Conservation (phyloP, 2,329 filamentous ascomycete genomes). For the Saccharata proteae region DNA sequence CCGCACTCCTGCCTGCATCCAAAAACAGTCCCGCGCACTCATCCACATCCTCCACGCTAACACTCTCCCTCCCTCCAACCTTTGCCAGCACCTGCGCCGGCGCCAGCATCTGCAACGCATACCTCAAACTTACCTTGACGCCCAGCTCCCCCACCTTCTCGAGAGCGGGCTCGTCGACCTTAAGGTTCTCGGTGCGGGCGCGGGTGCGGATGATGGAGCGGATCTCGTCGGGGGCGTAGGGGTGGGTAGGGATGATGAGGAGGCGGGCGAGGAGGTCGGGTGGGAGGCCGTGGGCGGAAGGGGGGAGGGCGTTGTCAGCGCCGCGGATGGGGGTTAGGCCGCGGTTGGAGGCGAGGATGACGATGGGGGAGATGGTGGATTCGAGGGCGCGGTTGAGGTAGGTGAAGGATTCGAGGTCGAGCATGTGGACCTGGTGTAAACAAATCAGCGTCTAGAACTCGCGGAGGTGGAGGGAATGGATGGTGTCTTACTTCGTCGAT, state of each 20-base stretch:
- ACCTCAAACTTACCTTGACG: slow-evolving; percentile 78
- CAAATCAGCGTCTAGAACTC: too few species aligned
- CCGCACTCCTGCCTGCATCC: slow-evolving; percentile 37
- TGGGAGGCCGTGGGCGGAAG: slow-evolving; percentile 82
- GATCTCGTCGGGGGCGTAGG: slow-evolving; percentile 81
- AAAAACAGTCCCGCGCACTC: slow-evolving; percentile 36
- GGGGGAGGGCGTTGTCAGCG: slow-evolving; percentile 48
- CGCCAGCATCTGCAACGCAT: slow-evolving; percentile 83
- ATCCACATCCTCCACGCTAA: slow-evolving; percentile 43
- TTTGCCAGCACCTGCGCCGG: slow-evolving; percentile 84
- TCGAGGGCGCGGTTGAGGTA: slow-evolving; percentile 98
- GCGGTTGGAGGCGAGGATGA: slow-evolving; percentile 93
- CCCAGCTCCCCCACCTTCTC: slow-evolving; percentile 81
- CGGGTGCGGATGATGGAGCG: slow-evolving; percentile 82
- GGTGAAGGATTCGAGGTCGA: slow-evolving; percentile 97
- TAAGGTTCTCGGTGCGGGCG: slow-evolving; percentile 67
- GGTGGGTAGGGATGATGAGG: slow-evolving; percentile 88
- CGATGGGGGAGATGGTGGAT: slow-evolving; percentile 86
- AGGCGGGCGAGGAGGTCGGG: slow-evolving; percentile 86
- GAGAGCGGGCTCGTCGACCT: slow-evolving; percentile 69
- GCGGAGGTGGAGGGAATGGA: too few species aligned
- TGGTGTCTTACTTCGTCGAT: slow-evolving; percentile 72
- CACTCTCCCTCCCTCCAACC: slow-evolving; percentile 42
- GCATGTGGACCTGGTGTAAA: slow-evolving; percentile 76
- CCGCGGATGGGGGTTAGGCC: slow-evolving; percentile 84